A percentile compares a stretch with the other conserved stretches of the same genome.
Conservation (phyloP, 768 basidiomycete genomes). For the Neoboletus brunneissimus region DNA sequence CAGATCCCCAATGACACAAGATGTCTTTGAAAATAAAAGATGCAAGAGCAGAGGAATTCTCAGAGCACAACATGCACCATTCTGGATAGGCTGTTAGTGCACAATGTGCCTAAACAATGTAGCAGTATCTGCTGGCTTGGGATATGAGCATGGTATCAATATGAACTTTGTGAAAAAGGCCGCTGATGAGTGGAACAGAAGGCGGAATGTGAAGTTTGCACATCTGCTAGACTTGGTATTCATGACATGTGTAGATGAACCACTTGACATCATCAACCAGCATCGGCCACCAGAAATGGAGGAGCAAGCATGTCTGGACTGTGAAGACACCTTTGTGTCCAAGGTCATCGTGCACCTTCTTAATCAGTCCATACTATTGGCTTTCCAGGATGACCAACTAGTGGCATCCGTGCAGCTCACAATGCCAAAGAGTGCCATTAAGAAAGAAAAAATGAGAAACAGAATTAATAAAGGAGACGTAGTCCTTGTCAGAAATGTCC, state of each 20-base stretch:
- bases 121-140: fast-evolving
- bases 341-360: not conserved
- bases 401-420: not conserved
- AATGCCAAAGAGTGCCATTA: not conserved
- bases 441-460: too few relatives aligned
- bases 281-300: not conserved
- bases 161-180: too few relatives aligned
- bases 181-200: too few relatives aligned
- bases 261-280: not conserved
- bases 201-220: not conserved
- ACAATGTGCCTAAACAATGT: fast-evolving
- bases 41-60: too few relatives aligned
- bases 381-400: not conserved
- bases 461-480: too few relatives aligned
- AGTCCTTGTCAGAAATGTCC: too few relatives aligned
- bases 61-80: too few relatives aligned
- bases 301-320: not conserved
- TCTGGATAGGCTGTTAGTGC: too few relatives aligned
- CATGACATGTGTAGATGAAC: not conserved
- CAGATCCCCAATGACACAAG: too few relatives aligned
- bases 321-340: slow-evolving; percentile 3
- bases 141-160: too few relatives aligned
- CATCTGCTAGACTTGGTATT: not conserved
- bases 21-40: too few relatives aligned
- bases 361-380: not conserved